Evolutionary conservation across 2,329 filamentous ascomycete species (phyloP).

Genomic region (Sclerotinia minor): DNA sequence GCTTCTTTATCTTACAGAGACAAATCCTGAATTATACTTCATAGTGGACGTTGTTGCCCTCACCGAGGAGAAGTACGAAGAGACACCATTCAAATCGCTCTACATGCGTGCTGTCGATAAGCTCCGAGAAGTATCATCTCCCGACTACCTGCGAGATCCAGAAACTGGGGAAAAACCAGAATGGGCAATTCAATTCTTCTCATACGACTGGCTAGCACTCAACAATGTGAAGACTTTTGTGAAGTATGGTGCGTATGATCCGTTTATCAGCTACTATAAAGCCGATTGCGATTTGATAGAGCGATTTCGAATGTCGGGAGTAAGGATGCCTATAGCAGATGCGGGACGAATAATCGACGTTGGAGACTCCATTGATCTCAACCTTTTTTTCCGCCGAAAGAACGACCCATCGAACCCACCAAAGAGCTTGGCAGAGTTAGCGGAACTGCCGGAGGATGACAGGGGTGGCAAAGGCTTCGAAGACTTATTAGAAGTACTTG

Average conservation of each 20-base stretch:
- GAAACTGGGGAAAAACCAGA: not conserved
- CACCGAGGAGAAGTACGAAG: not conserved
- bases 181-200: conserved; percentile 42
- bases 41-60: not conserved
- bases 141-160: not conserved
- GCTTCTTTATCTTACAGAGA: not conserved
- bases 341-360: conserved; percentile 50
- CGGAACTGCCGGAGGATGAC: not conserved
- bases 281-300: conserved; percentile 57
- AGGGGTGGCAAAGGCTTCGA: conserved; percentile 35
- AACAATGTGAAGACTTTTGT: conserved; percentile 47
- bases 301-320: conserved; percentile 47
- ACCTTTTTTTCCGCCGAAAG: conserved; percentile 8
- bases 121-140: conserved; percentile 49
- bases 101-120: conserved; percentile 58
- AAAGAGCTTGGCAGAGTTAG: conserved; percentile 27
- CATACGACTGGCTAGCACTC: conserved; percentile 56
- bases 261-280: conserved; percentile 55
- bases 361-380: conserved; percentile 40
- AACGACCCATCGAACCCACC: not conserved
- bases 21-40: not conserved
- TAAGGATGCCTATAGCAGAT: conserved; percentile 44
- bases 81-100: conserved; percentile 44
- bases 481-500: conserved; percentile 41
- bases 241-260: conserved; percentile 53